Percentiles rank a stretch among this genome's conserved stretches.
phyloP scores from a whole-genome alignment of 176 grass and related monocot genomes.

The Zoysia pacifica region DNA sequence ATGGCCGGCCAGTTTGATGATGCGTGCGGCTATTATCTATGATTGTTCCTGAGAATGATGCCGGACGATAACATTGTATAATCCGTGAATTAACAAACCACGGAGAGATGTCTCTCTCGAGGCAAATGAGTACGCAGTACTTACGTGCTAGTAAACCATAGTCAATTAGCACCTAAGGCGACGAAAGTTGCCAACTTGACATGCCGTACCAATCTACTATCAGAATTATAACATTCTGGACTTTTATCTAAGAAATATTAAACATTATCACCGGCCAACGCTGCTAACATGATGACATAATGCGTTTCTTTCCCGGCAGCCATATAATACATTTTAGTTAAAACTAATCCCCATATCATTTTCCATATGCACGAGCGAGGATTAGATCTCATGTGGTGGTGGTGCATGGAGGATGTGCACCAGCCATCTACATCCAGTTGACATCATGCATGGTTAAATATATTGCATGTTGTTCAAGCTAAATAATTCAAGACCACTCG shows the following conservation, averaged over 20 bases:
- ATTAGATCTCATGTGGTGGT: conserved; percentile 34
- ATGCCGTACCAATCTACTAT: conserved; percentile 44
- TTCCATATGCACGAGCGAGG: conserved; percentile 16
- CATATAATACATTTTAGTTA: conserved; percentile 2
- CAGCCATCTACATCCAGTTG: conserved; percentile 19
- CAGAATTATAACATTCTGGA: conserved; percentile 26
- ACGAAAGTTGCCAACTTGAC: conserved; percentile 29
- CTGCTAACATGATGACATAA: conserved; percentile 12
- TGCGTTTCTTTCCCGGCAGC: not conserved
- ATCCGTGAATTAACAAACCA: not conserved
- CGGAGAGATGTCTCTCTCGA: not conserved
- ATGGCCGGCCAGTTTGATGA: not conserved
- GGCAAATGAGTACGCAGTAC: not conserved
- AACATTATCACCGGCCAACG: conserved; percentile 13
- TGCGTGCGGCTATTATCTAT: not conserved
- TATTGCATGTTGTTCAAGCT: conserved; percentile 1
- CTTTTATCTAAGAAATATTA: conserved; percentile 20
- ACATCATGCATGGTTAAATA: conserved; percentile 17
- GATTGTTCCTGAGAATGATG: not conserved
- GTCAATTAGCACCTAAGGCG: conserved; percentile 1
- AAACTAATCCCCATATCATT: conserved; percentile 11
- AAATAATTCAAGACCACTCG: not conserved
- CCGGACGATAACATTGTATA: conserved; percentile 18
- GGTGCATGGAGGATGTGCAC: not conserved
- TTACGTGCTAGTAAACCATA: not conserved